Conservation (phyloP, 805 yeast species). For the Zygosaccharomyces lentus region DNA sequence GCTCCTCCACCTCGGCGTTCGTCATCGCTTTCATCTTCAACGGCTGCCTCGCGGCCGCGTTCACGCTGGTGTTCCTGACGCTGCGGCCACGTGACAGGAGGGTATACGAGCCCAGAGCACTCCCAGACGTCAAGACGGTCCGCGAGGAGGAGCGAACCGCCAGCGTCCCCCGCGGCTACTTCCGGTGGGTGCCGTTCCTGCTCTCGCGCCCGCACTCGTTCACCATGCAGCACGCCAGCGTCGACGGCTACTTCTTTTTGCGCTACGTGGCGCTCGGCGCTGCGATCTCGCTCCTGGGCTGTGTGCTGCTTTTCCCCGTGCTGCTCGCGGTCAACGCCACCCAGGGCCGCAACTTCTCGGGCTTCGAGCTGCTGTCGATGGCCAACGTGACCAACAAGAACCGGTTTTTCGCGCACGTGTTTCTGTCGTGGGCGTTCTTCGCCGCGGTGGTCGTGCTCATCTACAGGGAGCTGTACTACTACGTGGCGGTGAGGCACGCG, state of each 20-base stretch:
- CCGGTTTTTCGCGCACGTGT: constrained; percentile 69
- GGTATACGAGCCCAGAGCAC: constrained; percentile 77
- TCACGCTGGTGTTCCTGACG: constrained; percentile 54
- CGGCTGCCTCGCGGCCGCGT: constrained; percentile 53
- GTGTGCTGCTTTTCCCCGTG: constrained; percentile 59
- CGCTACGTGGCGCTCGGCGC: constrained; percentile 59
- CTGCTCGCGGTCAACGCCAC: constrained; percentile 72
- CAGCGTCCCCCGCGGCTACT: constrained; percentile 58
- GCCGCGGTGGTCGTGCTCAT: constrained; percentile 61
- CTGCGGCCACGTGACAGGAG: constrained; percentile 62
- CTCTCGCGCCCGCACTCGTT: constrained; percentile 54
- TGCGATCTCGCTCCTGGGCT: constrained; percentile 48
- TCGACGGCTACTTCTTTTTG: constrained; percentile 73
- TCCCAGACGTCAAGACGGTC: constrained; percentile 35
- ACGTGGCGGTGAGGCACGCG: constrained; percentile 67
- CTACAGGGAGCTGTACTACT: constrained; percentile 70
- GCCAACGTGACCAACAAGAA: constrained; percentile 60
- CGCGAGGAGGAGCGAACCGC: constrained; percentile 53
- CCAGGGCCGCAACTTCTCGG: constrained; percentile 50
- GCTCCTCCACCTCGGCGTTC: constrained; percentile 71
- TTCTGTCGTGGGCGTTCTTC: constrained; percentile 69
- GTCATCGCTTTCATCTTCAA: constrained; percentile 68
- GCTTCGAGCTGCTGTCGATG: constrained; percentile 62
- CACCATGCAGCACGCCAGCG: constrained; percentile 63
- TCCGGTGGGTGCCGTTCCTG: constrained; percentile 53